Evolutionary conservation across 2,329 filamentous ascomycete genomes (phyloP).

Genomic region (Rutstroemia sp.): DNA sequence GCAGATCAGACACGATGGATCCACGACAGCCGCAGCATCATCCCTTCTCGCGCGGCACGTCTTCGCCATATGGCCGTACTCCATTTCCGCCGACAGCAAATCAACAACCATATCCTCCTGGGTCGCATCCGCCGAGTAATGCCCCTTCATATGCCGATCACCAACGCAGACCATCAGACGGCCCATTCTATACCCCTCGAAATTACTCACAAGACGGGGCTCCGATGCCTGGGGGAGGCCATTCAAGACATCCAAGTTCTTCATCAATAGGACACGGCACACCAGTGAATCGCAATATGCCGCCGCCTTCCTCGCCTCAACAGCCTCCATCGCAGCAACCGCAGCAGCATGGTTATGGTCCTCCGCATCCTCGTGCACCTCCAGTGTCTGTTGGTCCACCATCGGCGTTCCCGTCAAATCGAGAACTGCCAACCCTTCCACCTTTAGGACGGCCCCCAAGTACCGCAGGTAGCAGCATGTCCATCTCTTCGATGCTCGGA

Average conservation of each 20-base stretch:
- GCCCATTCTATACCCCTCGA: slow-evolving; percentile 25
- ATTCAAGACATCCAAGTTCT: slow-evolving; percentile 28
- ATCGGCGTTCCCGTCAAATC: slow-evolving; percentile 37
- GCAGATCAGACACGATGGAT: slow-evolving; percentile 25
- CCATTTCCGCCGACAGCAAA: slow-evolving; percentile 25
- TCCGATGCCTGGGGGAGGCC: slow-evolving; percentile 22
- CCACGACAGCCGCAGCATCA: slow-evolving; percentile 26
- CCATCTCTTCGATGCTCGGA: slow-evolving; percentile 66
- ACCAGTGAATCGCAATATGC: slow-evolving; percentile 33
- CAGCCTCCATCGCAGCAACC: slow-evolving; percentile 30
- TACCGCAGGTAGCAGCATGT: slow-evolving; percentile 53
- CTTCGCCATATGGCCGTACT: slow-evolving; percentile 28
- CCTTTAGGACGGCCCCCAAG: slow-evolving; percentile 42
- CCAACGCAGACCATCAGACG: slow-evolving; percentile 29
- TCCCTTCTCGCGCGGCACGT: slow-evolving; percentile 27
- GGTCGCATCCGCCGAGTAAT: slow-evolving; percentile 26
- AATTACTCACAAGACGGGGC: slow-evolving; percentile 26
- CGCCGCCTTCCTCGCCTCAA: slow-evolving; percentile 42
- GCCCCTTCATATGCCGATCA: slow-evolving; percentile 26
- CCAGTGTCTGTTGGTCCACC: slow-evolving; percentile 34
- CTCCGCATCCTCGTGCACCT: slow-evolving; percentile 33
- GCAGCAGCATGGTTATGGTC: slow-evolving; percentile 29
- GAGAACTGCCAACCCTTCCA: slow-evolving; percentile 46
- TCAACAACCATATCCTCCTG: slow-evolving; percentile 22
- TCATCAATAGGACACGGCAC: slow-evolving; percentile 29